These are phyloP conservation scores for Volvox reticuliferus DNA, from an alignment of 139 green algal species.

Conservation along the genomic window DNA sequence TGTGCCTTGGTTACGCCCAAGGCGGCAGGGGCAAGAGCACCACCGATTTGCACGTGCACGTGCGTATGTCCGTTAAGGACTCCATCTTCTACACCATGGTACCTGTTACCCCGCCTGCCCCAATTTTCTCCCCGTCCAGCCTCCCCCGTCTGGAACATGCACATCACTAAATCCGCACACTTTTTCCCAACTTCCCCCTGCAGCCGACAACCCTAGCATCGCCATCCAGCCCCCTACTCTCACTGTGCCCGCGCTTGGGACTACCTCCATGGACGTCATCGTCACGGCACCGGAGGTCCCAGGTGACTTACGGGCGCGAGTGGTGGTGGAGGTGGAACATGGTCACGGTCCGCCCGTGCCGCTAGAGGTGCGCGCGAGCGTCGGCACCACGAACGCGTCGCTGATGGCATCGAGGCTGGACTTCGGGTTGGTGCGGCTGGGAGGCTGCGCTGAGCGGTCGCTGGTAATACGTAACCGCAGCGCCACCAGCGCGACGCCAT, in stretches of 20 bases:
- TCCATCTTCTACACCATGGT: too few relatives aligned
- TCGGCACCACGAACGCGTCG: conserved; percentile 26
- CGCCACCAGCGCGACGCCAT: conserved; percentile 45
- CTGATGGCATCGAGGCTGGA: conserved; percentile 45
- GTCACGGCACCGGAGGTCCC: conserved; percentile 16
- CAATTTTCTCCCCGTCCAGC: neutral
- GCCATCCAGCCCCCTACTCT: neutral
- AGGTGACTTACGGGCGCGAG: neutral
- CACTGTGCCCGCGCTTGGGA: conserved; percentile 14
- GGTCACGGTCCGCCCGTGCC: conserved; percentile 27
- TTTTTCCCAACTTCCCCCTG: neutral
- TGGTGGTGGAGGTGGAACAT: neutral
- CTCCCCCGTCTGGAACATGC: neutral
- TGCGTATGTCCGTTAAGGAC: too few relatives aligned
- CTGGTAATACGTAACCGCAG: conserved; percentile 54
- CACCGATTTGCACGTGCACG: too few relatives aligned
- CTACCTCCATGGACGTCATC: neutral
- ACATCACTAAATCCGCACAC: neutral
- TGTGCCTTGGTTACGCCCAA: too few relatives aligned
- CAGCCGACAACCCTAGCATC: conserved; percentile 1
- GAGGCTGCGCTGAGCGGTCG: conserved; percentile 1
- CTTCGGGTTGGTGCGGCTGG: conserved; percentile 58
- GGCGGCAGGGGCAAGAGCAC: too few relatives aligned
- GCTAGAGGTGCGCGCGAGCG: conserved; percentile 23
- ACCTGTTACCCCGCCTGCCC: neutral